phyloP scores from a whole-genome alignment of 2,329 filamentous ascomycete genomes.

The Sphaerulina vaccinii region DNA sequence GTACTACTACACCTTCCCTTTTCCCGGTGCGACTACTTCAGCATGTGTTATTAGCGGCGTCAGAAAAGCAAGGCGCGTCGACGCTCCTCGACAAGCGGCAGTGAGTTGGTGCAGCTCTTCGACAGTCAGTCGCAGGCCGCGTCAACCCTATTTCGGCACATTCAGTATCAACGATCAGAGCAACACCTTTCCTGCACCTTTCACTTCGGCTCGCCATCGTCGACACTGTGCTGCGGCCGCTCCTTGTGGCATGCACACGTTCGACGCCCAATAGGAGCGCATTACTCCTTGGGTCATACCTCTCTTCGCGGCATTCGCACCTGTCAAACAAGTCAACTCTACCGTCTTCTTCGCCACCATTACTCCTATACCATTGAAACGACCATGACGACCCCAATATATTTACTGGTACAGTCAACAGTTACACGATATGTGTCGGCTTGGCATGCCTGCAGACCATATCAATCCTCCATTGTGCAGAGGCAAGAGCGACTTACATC shows the following conservation, averaged over 20 bases:
- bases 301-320: constrained; percentile 13
- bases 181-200: constrained; percentile 28
- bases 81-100: constrained; percentile 23
- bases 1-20: constrained; percentile 34
- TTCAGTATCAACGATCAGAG: constrained; percentile 32
- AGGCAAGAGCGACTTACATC: background rate
- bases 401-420: constrained; percentile 4
- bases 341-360: constrained; percentile 1
- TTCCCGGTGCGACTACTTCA: constrained; percentile 37
- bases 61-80: constrained; percentile 20
- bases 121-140: constrained; percentile 18
- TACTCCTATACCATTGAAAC: background rate
- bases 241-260: constrained; percentile 7
- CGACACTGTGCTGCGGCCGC: constrained; percentile 19
- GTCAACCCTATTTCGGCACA: constrained; percentile 27
- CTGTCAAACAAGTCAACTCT: constrained; percentile 12
- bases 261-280: constrained; percentile 7
- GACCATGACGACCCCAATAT: background rate
- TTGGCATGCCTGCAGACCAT: constrained; percentile 14
- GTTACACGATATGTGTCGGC: background rate
- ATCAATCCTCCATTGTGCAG: background rate
- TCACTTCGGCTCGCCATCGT: constrained; percentile 24
- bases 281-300: constrained; percentile 7
- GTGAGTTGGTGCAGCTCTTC: constrained; percentile 25
- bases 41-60: constrained; percentile 37